These are phyloP conservation scores for Fraxinus latifolia DNA, from an alignment of 305 asterid species.

Conservation along the genomic window DNA sequence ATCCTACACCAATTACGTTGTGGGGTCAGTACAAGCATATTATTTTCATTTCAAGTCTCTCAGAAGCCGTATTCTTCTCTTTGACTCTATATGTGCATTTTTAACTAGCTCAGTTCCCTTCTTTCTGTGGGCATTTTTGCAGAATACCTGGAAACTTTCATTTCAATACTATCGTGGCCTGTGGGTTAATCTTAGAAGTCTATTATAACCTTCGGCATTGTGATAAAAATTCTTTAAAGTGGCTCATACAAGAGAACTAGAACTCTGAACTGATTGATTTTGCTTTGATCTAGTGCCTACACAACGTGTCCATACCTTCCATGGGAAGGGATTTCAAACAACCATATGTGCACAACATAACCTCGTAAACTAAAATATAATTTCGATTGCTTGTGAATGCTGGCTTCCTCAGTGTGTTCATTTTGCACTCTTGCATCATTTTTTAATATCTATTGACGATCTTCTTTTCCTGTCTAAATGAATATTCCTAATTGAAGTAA, in stretches of 20 bases:
- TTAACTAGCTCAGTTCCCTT: slow-evolving; percentile 20
- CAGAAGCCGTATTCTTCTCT: not conserved
- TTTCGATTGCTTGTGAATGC: not conserved
- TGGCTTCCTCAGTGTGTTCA: not conserved
- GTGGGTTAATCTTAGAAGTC: slow-evolving; percentile 1
- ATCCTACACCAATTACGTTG: slow-evolving; percentile 98
- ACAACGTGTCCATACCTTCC: slow-evolving; percentile 2
- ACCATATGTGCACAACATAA: not conserved
- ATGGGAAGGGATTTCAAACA: not conserved
- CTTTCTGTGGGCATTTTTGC: not conserved
- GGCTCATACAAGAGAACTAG: not conserved
- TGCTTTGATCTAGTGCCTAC: slow-evolving; percentile 12
- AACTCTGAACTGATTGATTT: slow-evolving; percentile 5
- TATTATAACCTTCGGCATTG: slow-evolving; percentile 3
- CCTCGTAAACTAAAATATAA: not conserved
- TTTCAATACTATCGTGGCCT: not conserved
- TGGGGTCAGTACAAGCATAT: slow-evolving; percentile 70
- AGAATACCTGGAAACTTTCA: not conserved
- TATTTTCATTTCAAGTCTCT: slow-evolving; percentile 16
- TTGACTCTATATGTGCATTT: slow-evolving; percentile 14
- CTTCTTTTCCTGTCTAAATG: not conserved
- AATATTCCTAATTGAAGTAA: slow-evolving; percentile 3
- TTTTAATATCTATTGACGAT: slow-evolving; percentile 3
- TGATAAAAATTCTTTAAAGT: not conserved
- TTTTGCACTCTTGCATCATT: not conserved